These are phyloP conservation scores for Apophysomyces elegans DNA, from an alignment of 371 early-diverging fungal genomes.

Conservation along the genomic window DNA sequence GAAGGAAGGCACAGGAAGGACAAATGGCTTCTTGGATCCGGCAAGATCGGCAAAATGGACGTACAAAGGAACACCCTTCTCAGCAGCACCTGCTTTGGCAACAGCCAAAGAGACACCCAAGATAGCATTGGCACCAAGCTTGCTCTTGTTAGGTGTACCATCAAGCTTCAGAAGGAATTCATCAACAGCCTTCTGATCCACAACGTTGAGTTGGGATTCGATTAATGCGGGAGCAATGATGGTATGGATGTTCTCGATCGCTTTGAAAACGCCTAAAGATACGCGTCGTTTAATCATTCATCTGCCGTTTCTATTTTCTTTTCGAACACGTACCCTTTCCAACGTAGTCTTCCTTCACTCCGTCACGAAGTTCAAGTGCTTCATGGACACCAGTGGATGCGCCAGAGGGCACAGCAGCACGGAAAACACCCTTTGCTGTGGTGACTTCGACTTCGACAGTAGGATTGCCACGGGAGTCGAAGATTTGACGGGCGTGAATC, in stretches of 20 bases:
- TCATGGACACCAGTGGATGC: conserved; percentile 99
- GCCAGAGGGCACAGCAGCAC: conserved; percentile 98
- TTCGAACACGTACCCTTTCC: conserved; percentile 85
- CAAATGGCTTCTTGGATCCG: conserved; percentile 81
- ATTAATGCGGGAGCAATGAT: conserved; percentile 88
- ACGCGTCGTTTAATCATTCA: background rate
- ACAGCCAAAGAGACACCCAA: conserved; percentile 98
- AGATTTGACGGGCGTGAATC: conserved; percentile 97
- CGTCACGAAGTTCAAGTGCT: conserved; percentile 97
- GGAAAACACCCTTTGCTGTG: conserved; percentile 89
- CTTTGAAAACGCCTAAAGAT: conserved; percentile 83
- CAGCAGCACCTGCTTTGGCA: conserved; percentile 95
- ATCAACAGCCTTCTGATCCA: conserved; percentile 91
- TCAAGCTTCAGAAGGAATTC: conserved; percentile 91
- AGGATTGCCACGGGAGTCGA: conserved; percentile 99
- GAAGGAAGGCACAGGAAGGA: conserved; percentile 98
- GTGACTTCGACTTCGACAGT: conserved; percentile 99
- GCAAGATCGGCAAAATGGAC: conserved; percentile 92
- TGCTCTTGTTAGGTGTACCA: conserved; percentile 95
- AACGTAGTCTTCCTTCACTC: conserved; percentile 82
- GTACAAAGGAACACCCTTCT: conserved; percentile 91
- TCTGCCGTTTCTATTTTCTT: background rate
- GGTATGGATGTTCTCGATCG: conserved; percentile 93
- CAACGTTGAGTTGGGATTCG: conserved; percentile 73
- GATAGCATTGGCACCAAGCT: conserved; percentile 98